Evolutionary conservation across 2,329 filamentous ascomycete species (phyloP).

Genomic region (Verticillium longisporum): DNA sequence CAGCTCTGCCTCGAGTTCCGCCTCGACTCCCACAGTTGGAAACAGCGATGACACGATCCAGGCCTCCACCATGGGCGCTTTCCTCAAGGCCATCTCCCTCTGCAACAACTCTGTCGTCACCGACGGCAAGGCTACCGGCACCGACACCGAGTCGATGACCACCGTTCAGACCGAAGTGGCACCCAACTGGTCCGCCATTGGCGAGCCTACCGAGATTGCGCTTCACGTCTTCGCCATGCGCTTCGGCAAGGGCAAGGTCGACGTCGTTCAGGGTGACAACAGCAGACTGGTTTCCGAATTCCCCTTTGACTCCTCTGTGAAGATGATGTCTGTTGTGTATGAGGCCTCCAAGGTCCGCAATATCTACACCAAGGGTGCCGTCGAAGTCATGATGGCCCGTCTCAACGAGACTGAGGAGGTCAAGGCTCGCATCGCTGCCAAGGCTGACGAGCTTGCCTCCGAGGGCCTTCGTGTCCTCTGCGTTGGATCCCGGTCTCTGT

Average conservation of each 20-base stretch:
- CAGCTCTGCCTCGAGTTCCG: constrained; percentile 22
- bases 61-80: constrained; percentile 31
- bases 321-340: constrained; percentile 69
- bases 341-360: constrained; percentile 23
- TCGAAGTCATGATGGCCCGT: constrained; percentile 49
- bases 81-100: constrained; percentile 49
- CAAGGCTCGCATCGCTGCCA: constrained; percentile 37
- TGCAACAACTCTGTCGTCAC: constrained; percentile 53
- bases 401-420: constrained; percentile 38
- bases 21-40: constrained; percentile 14
- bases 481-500: constrained; percentile 47
- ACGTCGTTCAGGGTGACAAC: constrained; percentile 26
- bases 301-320: constrained; percentile 67
- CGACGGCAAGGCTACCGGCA: constrained; percentile 37
- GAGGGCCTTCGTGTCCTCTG: constrained; percentile 65
- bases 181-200: constrained; percentile 48
- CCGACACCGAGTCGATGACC: constrained; percentile 39
- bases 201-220: constrained; percentile 67
- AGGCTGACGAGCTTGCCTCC: constrained; percentile 49
- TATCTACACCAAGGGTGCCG: constrained; percentile 52
- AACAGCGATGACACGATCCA: constrained; percentile 19
- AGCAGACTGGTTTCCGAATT: constrained; percentile 55
- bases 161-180: constrained; percentile 33
- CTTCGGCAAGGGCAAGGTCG: constrained; percentile 46
- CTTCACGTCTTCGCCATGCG: constrained; percentile 68